phyloP scores from a whole-genome alignment of 306 rosid genomes.

The Pyrus betulifolia region DNA sequence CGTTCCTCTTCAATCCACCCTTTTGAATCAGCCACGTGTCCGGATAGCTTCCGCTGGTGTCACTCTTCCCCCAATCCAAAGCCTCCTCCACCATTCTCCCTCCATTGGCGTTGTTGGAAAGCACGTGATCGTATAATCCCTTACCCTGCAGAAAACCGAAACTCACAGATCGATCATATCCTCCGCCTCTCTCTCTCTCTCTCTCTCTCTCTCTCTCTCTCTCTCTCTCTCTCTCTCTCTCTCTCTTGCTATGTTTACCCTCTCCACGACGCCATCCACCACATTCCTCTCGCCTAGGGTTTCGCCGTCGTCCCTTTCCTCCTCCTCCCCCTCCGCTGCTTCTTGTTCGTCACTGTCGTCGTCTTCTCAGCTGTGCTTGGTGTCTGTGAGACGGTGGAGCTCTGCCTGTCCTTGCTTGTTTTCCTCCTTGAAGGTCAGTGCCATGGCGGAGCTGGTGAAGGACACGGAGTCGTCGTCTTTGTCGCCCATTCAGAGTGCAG shows the following conservation, averaged over 20 bases:
- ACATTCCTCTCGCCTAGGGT: conserved; percentile 25
- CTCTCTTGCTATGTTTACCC: conserved; percentile 31
- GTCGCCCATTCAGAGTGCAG: conserved; percentile 2
- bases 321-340: not conserved
- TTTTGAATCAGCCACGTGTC: not conserved
- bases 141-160: not conserved
- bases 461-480: conserved; percentile 24
- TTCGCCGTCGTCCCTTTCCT: conserved; percentile 10
- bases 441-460: conserved; percentile 39
- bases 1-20: not conserved
- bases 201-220: not conserved
- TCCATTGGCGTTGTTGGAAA: not conserved
- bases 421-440: conserved; percentile 17
- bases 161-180: not conserved
- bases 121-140: conserved; percentile 8
- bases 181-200: not conserved
- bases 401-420: conserved; percentile 19
- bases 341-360: not conserved
- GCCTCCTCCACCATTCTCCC: not conserved
- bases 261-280: conserved; percentile 21
- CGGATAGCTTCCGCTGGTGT: not conserved
- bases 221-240: not conserved
- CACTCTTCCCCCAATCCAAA: not conserved
- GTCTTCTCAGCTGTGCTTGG: conserved; percentile 17
- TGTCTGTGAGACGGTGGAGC: conserved; percentile 19